Evolutionary conservation across 306 rosid species (phyloP).

Genomic region (Oemleria cerasiformis): DNA sequence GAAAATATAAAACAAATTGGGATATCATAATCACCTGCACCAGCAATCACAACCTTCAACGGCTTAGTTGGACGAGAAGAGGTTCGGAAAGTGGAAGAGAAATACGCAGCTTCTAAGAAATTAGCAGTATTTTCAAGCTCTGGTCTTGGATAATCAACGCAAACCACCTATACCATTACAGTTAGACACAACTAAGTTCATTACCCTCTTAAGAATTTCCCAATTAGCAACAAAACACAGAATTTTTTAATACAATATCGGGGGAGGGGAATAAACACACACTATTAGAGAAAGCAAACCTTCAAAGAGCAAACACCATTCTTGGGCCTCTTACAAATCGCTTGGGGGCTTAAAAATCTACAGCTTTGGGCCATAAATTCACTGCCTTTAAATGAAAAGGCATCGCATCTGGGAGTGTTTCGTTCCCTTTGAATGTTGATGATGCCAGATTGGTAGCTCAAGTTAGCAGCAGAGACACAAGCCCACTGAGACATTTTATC

Average conservation of each 20-base stretch:
- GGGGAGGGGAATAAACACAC: too few relatives aligned
- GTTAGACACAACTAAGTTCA: background rate
- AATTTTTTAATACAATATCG: too few relatives aligned
- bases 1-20: background rate
- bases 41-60: constrained; percentile 73
- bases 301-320: constrained; percentile 44
- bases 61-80: constrained; percentile 72
- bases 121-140: constrained; percentile 71
- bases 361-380: constrained; percentile 45
- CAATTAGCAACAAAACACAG: background rate
- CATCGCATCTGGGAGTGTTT: constrained; percentile 29
- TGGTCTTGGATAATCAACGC: constrained; percentile 87
- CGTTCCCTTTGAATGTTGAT: constrained; percentile 21
- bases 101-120: constrained; percentile 75
- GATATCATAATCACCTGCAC: constrained; percentile 79
- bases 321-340: constrained; percentile 27
- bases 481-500: constrained; percentile 57
- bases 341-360: constrained; percentile 29
- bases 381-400: constrained; percentile 50
- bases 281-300: constrained; percentile 29
- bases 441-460: constrained; percentile 33
- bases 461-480: constrained; percentile 52
- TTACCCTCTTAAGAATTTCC: constrained; percentile 10
- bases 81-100: constrained; percentile 72
- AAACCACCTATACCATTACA: constrained; percentile 46